phyloP scores from a whole-genome alignment of 345 rosid species.

The Combretum micranthum region DNA sequence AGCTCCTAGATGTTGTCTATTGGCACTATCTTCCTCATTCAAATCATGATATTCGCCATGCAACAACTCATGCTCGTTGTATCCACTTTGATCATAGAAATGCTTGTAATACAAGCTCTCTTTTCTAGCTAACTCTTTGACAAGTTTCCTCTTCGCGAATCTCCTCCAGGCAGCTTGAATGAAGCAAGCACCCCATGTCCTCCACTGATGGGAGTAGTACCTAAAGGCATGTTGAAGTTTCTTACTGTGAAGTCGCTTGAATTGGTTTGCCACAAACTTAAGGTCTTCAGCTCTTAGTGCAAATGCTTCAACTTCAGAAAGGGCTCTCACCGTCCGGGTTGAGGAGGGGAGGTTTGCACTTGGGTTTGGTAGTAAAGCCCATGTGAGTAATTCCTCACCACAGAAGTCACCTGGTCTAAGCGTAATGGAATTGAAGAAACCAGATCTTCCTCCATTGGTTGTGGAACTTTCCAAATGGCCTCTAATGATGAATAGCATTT shows the following conservation, averaged over 20 bases:
- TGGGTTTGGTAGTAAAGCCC: constrained; percentile 88
- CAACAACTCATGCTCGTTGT: constrained; percentile 7
- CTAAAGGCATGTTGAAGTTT: constrained; percentile 86
- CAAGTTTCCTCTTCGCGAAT: constrained; percentile 44
- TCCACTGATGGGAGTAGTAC: constrained; percentile 94
- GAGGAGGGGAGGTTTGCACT: constrained; percentile 60
- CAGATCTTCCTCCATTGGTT: constrained; percentile 84
- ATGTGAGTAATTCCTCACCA: constrained; percentile 85
- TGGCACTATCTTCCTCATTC: constrained; percentile 19
- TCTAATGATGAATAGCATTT: constrained; percentile 85
- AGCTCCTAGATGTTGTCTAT: constrained; percentile 42
- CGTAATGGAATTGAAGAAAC: constrained; percentile 83
- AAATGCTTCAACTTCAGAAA: constrained; percentile 85
- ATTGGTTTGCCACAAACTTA: constrained; percentile 72
- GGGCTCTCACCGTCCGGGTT: constrained; percentile 63
- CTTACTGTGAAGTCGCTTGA: constrained; percentile 91
- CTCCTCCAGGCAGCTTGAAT: constrained; percentile 87
- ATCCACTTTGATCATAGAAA: constrained; percentile 14
- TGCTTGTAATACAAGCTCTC: constrained; percentile 32
- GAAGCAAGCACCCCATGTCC: constrained; percentile 88
- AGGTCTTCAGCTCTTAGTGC: constrained; percentile 84
- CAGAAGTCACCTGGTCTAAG: constrained; percentile 89
- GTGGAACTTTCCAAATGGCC: constrained; percentile 92
- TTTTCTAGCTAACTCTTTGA: constrained; percentile 43
- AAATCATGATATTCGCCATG: constrained; percentile 23